phyloP scores from a whole-genome alignment of 2,329 filamentous ascomycete species.

The Aschersonia sp. region DNA sequence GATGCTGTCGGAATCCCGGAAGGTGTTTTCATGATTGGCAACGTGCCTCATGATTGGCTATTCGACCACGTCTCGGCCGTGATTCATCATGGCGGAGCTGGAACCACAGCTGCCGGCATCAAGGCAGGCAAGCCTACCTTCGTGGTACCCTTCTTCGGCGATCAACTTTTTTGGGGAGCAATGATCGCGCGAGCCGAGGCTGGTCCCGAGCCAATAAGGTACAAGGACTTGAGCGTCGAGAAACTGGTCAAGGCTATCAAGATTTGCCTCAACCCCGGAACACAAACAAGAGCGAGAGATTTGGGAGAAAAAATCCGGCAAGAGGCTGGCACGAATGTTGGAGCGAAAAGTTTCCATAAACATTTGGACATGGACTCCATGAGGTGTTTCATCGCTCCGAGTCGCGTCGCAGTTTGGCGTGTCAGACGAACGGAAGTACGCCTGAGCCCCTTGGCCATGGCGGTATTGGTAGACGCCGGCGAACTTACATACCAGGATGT shows the following conservation, averaged over 20 bases:
- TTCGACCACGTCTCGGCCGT: slow-evolving; percentile 71
- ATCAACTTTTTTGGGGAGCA: slow-evolving; percentile 72
- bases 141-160: slow-evolving; percentile 76
- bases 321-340: slow-evolving; percentile 49
- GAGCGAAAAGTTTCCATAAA: slow-evolving; percentile 56
- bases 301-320: slow-evolving; percentile 51
- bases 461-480: slow-evolving; percentile 50
- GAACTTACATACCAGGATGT: slow-evolving; percentile 55
- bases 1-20: slow-evolving; percentile 58
- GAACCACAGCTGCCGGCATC: slow-evolving; percentile 80
- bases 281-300: slow-evolving; percentile 37
- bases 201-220: slow-evolving; percentile 55
- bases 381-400: slow-evolving; percentile 55
- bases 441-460: slow-evolving; percentile 60
- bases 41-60: slow-evolving; percentile 79
- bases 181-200: slow-evolving; percentile 63
- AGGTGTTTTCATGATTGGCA: slow-evolving; percentile 70
- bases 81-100: slow-evolving; percentile 78
- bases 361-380: slow-evolving; percentile 52
- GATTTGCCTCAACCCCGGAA: slow-evolving; percentile 45
- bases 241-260: slow-evolving; percentile 51
- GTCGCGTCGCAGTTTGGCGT: slow-evolving; percentile 59
- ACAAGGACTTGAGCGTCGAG: slow-evolving; percentile 51
- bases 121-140: slow-evolving; percentile 67
- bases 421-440: slow-evolving; percentile 52